Conservation (phyloP, 2,329 filamentous ascomycete species). For the Clarireedia monteithiana region DNA sequence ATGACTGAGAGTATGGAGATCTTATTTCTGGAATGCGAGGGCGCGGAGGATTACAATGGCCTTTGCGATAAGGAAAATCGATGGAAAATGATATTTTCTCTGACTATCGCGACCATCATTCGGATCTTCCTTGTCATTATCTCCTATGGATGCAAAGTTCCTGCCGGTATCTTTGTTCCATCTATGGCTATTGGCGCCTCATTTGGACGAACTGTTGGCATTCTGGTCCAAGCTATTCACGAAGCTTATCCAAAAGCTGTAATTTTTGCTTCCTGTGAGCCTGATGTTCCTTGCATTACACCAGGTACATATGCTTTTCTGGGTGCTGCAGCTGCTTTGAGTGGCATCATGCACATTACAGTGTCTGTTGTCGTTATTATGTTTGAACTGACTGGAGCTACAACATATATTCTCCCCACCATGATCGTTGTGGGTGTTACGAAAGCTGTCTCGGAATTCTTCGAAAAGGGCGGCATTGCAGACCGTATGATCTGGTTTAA, state of each 20-base stretch:
- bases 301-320: slow-evolving; percentile 96
- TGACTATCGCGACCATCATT: slow-evolving; percentile 72
- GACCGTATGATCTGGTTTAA: slow-evolving; percentile 99
- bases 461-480: slow-evolving; percentile 93
- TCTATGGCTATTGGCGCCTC: slow-evolving; percentile 96
- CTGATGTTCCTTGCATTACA: slow-evolving; percentile 92
- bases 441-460: slow-evolving; percentile 83
- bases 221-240: slow-evolving; percentile 83
- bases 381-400: slow-evolving; percentile 95
- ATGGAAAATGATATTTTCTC: slow-evolving; percentile 68
- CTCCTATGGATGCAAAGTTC: slow-evolving; percentile 96
- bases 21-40: slow-evolving; percentile 88
- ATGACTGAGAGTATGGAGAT: slow-evolving; percentile 99
- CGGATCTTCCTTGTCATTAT: slow-evolving; percentile 83
- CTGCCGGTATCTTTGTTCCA: slow-evolving; percentile 94
- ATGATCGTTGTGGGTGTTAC: slow-evolving; percentile 99
- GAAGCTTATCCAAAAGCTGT: slow-evolving; percentile 73
- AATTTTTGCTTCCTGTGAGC: slow-evolving; percentile 84
- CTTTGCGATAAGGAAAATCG: slow-evolving; percentile 76
- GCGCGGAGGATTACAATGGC: slow-evolving; percentile 77
- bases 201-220: slow-evolving; percentile 90
- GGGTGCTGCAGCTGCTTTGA: slow-evolving; percentile 82
- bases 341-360: slow-evolving; percentile 97
- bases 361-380: slow-evolving; percentile 97
- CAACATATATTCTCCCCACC: slow-evolving; percentile 93